Evolutionary conservation across 2,329 filamentous ascomycete genomes (phyloP), one percentile per base, ranked within the genome.

Genomic region (Fusarium foetens): DNA sequence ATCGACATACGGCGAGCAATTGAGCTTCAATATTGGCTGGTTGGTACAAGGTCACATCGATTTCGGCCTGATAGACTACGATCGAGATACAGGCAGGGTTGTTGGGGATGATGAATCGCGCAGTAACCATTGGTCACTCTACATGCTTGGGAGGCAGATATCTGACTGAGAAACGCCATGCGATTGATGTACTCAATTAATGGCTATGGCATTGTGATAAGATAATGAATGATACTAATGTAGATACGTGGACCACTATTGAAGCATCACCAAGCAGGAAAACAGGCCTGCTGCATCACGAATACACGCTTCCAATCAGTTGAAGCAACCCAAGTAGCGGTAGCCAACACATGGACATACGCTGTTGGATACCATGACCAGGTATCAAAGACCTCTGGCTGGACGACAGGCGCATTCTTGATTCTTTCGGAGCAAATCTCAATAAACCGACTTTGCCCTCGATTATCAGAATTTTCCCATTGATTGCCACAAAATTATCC

Each of bases 401-500:
- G 53, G 55, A 68, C 53, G 39, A 61, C 38, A 21, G 11, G 31
- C 36, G 21, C 25, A 27, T 38, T 36, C 25, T 45, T 43, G 31
- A 51, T 54, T 41, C 35, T 13, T 42, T 35, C 29, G 25, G 42
- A 43, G 38, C 29, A 43, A 35, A 45, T 51, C 16, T 42, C 41
- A 23, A 27, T 23, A 31, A 13, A 33, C 8, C 51, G 14, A 35
- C 38, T 21, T n/a, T 52, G 23, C 23, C 8, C n/a, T 31, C 11
- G 45, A 57, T 27, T 41, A 60, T 53, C 70, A 67, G 58, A 70
- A 41, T 58, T 68, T 67, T 59, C 29, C 36, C 31, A 31, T 46
- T 33, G 46, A 65, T 73, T 73, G 67, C 71, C 71, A 73, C 70
- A 61, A 57, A 35, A 38, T 36, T 10, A 45, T 9, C 19, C n/a